Evolutionary conservation across 768 basidiomycete genomes (phyloP).

Genomic region (Leccinum subtestaceum): DNA sequence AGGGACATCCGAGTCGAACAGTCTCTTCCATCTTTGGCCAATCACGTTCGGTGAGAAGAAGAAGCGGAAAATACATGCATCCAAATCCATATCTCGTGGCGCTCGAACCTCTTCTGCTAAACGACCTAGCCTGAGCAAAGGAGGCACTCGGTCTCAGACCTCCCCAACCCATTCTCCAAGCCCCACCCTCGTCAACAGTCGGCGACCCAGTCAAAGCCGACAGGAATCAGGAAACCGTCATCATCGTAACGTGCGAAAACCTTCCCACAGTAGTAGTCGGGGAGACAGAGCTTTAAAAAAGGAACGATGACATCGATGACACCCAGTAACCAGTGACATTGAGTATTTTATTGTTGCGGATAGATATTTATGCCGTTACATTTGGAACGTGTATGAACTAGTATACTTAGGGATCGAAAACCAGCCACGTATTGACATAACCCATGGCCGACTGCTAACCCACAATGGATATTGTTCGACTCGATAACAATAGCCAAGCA

Average conservation of each 20-base stretch:
- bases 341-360: conserved; percentile 17
- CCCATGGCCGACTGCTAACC: neutral
- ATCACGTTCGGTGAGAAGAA: conserved; percentile 24
- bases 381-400: neutral
- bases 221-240: conserved; percentile 5
- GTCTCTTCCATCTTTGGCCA: conserved; percentile 27
- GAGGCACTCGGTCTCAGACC: conserved; percentile 10
- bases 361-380: conserved; percentile 22
- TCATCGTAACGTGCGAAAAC: conserved; percentile 20
- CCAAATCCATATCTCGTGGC: conserved; percentile 3
- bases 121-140: conserved; percentile 1
- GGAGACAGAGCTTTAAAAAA: conserved; percentile 1
- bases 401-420: neutral
- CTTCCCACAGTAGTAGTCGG: conserved; percentile 16
- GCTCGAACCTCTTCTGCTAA: conserved; percentile 12
- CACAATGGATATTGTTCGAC: conserved; percentile 1
- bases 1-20: conserved; percentile 4
- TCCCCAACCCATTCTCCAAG: conserved; percentile 18
- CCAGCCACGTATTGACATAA: neutral
- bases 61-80: conserved; percentile 8
- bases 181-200: conserved; percentile 12
- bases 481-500: neutral
- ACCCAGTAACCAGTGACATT: conserved; percentile 1
- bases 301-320: conserved; percentile 8
- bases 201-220: conserved; percentile 19